Conservation (phyloP, 306 rosid genomes). For the Urtica urens region DNA sequence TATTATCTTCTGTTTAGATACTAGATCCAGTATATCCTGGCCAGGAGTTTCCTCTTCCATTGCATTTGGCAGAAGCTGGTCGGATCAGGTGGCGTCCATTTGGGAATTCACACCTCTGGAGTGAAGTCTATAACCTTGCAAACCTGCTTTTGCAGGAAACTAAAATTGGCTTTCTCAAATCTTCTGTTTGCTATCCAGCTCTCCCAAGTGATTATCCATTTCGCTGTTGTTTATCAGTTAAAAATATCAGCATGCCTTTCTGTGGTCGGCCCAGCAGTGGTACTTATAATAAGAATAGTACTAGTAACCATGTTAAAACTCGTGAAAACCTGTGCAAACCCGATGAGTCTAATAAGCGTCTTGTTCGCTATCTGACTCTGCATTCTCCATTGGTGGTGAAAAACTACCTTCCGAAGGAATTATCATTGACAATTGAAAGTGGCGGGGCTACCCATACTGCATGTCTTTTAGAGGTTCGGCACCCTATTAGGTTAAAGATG, state of each 20-base stretch:
- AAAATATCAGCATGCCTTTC: constrained; percentile 47
- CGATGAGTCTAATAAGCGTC: constrained; percentile 41
- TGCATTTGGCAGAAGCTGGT: constrained; percentile 94
- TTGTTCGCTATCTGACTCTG: constrained; percentile 58
- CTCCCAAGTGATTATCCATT: constrained; percentile 76
- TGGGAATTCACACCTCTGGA: constrained; percentile 84
- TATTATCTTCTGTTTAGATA: constrained; percentile 34
- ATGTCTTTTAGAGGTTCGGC: constrained; percentile 72
- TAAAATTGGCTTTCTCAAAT: constrained; percentile 63
- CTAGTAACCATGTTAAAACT: constrained; percentile 11
- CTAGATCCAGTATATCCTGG: constrained; percentile 85
- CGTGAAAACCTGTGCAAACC: constrained; percentile 9
- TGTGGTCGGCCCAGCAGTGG: constrained; percentile 33
- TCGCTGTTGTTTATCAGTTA: constrained; percentile 79
- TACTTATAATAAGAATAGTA: constrained; percentile 14
- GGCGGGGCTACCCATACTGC: constrained; percentile 56
- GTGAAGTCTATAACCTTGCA: constrained; percentile 74
- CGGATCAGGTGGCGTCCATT: constrained; percentile 84
- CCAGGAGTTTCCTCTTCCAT: constrained; percentile 81
- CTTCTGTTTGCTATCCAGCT: constrained; percentile 85
- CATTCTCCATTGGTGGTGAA: constrained; percentile 63
- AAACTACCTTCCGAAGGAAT: constrained; percentile 69
- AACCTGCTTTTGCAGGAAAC: constrained; percentile 58
- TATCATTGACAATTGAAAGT: constrained; percentile 53
- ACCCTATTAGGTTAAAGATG: constrained; percentile 6